These are phyloP conservation scores for Eucalyptus pauciflora DNA, from an alignment of 345 rosid genomes.

Conservation along the genomic window DNA sequence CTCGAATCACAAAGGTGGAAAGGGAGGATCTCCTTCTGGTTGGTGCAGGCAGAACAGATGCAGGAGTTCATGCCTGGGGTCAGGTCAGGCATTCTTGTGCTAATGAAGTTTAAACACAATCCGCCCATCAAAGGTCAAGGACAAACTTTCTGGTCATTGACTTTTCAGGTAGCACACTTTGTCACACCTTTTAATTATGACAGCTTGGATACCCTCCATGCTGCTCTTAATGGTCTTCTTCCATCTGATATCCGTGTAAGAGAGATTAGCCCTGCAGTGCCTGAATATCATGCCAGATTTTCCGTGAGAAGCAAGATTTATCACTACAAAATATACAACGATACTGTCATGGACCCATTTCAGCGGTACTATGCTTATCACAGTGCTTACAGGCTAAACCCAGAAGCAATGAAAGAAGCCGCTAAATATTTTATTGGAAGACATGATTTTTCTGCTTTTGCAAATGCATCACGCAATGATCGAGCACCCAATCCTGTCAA, in stretches of 20 bases:
- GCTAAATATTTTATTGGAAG: conserved; percentile 52
- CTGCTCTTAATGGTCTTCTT: conserved; percentile 81
- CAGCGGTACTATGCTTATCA: conserved; percentile 62
- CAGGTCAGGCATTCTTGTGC: conserved; percentile 43
- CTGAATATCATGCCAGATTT: conserved; percentile 84
- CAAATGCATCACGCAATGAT: conserved; percentile 59
- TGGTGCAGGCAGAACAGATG: conserved; percentile 87
- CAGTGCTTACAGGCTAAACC: conserved; percentile 46
- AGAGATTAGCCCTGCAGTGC: conserved; percentile 67
- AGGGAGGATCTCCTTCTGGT: conserved; percentile 60
- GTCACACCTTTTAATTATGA: conserved; percentile 76
- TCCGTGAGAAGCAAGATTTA: conserved; percentile 68
- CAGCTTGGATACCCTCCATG: conserved; percentile 50
- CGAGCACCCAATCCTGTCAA: conserved; percentile 62
- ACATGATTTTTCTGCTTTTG: conserved; percentile 87
- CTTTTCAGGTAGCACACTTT: conserved; percentile 84
- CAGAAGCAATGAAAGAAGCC: conserved; percentile 54
- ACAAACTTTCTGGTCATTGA: conserved; percentile 3
- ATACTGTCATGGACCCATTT: conserved; percentile 74
- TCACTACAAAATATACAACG: conserved; percentile 69
- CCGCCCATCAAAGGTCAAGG: not conserved
- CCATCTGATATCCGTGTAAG: conserved; percentile 74
- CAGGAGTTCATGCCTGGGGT: conserved; percentile 97
- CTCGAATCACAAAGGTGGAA: conserved; percentile 50
- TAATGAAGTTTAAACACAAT: not conserved